Conservation (phyloP, 768 basidiomycete species). For the Termitomyces sp. region DNA sequence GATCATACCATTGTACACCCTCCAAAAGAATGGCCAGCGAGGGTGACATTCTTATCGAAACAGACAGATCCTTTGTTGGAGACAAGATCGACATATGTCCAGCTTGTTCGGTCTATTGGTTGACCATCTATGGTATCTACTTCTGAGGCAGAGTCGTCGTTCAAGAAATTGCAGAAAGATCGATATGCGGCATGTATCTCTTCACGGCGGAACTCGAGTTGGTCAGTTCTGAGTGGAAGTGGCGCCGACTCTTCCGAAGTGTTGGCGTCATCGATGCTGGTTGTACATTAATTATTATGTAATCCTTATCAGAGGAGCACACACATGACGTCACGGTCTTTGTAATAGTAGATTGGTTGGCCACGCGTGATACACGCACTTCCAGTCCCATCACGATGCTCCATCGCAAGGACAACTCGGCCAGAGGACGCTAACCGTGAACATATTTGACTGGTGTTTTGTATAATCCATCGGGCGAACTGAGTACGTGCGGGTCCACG, state of each 20-base stretch:
- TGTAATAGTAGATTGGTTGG: conserved; percentile 46
- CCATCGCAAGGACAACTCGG: conserved; percentile 75
- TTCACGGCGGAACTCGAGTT: conserved; percentile 63
- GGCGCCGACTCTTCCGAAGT: conserved; percentile 22
- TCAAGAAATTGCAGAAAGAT: conserved; percentile 56
- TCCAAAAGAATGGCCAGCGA: conserved; percentile 46
- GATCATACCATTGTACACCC: conserved; percentile 38
- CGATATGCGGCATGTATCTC: conserved; percentile 66
- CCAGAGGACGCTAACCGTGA: conserved; percentile 72
- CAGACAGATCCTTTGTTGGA: conserved; percentile 25
- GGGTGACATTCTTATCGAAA: conserved; percentile 30
- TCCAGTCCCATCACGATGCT: conserved; percentile 81
- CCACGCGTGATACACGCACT: conserved; percentile 42
- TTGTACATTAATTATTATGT: neutral
- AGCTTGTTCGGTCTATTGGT: conserved; percentile 35
- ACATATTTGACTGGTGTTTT: conserved; percentile 56
- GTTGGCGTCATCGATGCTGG: conserved; percentile 27
- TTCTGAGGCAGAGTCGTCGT: conserved; percentile 25
- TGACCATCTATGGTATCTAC: conserved; percentile 36
- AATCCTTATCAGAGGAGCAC: too few relatives aligned
- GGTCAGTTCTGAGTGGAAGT: conserved; percentile 58
- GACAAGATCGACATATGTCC: conserved; percentile 25
- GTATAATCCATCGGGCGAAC: conserved; percentile 1
- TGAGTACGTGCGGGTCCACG: neutral
- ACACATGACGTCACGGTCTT: conserved; percentile 54